Evolutionary conservation across 108 stramenopile species (phyloP).

Genomic region (Schizochytrium sp.): DNA sequence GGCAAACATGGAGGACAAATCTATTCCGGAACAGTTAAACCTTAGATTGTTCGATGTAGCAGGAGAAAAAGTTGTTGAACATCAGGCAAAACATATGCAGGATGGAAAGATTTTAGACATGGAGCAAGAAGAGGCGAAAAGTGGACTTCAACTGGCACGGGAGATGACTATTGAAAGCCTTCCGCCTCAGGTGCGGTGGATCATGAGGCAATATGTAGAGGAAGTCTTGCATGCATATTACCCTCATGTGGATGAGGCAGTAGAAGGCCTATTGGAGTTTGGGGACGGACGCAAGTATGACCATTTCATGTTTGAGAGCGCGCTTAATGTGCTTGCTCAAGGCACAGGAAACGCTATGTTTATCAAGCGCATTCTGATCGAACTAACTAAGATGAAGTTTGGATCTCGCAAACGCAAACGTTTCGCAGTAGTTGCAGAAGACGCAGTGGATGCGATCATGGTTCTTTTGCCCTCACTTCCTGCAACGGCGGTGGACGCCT

Average conservation of each 20-base stretch:
- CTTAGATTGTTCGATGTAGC: not conserved
- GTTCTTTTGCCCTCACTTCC: not conserved
- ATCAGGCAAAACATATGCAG: constrained; percentile 2
- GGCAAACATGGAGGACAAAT: not conserved
- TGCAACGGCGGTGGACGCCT: not conserved
- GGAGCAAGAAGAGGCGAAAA: constrained; percentile 31
- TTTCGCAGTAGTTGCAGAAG: constrained; percentile 7
- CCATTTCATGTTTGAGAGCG: constrained; percentile 19
- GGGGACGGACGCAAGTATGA: constrained; percentile 28
- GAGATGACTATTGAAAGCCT: constrained; percentile 2
- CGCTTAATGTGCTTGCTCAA: not conserved
- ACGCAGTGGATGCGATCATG: constrained; percentile 49
- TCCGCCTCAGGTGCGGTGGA: constrained; percentile 8
- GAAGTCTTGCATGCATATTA: constrained; percentile 23
- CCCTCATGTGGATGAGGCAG: not conserved
- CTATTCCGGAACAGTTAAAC: no score
- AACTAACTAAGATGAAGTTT: not conserved
- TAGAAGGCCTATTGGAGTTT: constrained; percentile 37
- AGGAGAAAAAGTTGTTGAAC: not conserved
- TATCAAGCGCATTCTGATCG: constrained; percentile 8
- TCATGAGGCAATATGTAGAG: not conserved
- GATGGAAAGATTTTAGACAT: constrained; percentile 30
- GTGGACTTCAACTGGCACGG: constrained; percentile 21
- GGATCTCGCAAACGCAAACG: constrained; percentile 36
- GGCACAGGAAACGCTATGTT: constrained; percentile 28